Evolutionary conservation across 768 basidiomycete genomes (phyloP), one percentile per base, ranked within the genome.

Genomic region (Cyclocybe aegerita): DNA sequence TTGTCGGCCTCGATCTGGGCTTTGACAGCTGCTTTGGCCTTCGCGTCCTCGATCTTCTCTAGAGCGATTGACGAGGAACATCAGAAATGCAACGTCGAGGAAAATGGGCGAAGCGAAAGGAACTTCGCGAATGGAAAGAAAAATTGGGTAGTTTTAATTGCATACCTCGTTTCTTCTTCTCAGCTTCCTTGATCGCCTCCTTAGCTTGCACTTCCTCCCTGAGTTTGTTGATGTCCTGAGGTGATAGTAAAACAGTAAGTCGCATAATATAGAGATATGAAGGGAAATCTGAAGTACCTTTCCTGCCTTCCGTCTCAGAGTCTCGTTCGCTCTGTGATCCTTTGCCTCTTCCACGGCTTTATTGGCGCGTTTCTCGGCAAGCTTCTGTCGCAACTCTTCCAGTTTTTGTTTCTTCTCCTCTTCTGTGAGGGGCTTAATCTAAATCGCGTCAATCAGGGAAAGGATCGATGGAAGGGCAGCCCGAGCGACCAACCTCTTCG

Each of bases 351-450:
- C 77, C 42, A 79, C 76, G 1, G 85, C 79, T 67, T 93, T 93
- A 44, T 62, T 69, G 1, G 85, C 77, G 1, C 90, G 83, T 67
- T 98, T 98, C 50, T 77, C 85, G 0, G 81, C 76, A 81, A 98
- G 85, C 71, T 86, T 93, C 47, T 78, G 72, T 17, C 83, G 77
- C 51, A 99, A 70, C 55, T 97, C 96, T 0, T 70, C 82, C 0
- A 98, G 76, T 61, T 85, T 91, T 57, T 83, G 74, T 51, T 83
- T 80, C 76, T 86, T 96, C 69, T 98, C 93, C 61, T 95, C 93
- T 68, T 98, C 94, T 0, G 95, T 98, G 45, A 99, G 67, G 0
- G 96, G 94, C 64, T 93, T 93, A 68, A 98, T 83, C 92, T 54
- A 47, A 17, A 32, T 17, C 30, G 5, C 4, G 10, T 6, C 9